A percentile compares a stretch with the other conserved stretches of the same genome.
phyloP scores from a whole-genome alignment of 192 early-diverging fungal species.

The Backusella macrospora region DNA sequence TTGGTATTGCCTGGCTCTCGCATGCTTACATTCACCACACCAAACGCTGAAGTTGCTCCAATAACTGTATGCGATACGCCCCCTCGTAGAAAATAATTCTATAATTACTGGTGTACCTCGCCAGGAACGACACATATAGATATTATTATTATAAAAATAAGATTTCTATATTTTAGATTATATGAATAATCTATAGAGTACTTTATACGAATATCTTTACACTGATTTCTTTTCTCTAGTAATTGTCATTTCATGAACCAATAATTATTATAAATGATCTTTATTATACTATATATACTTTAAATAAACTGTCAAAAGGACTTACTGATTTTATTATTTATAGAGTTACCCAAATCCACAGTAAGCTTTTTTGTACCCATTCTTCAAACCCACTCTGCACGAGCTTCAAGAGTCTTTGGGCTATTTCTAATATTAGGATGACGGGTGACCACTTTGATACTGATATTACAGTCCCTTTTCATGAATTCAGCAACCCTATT shows the following conservation, averaged over 20 bases:
- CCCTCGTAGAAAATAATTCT: not conserved
- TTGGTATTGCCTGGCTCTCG: not conserved
- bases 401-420: not conserved
- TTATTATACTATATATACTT: no score
- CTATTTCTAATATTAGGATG: not conserved
- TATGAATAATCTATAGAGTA: no score
- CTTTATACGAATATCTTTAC: no score
- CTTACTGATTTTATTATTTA: no score
- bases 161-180: no score
- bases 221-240: no score
- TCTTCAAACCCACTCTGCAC: not conserved
- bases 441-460: not conserved
- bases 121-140: no score
- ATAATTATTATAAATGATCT: no score
- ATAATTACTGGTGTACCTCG: not conserved
- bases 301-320: no score
- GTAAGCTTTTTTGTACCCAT: not conserved
- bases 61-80: not conserved
- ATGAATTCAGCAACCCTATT: constrained; percentile 9
- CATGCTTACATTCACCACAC: not conserved
- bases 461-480: constrained; percentile 1
- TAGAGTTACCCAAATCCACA: no score
- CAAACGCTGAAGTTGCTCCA: not conserved
- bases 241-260: no score
- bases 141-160: no score